Percentiles rank a stretch among this genome's conserved stretches.
These are phyloP conservation scores for Neocucurbitaria cava DNA, from an alignment of 2,329 filamentous ascomycete genomes.

Conservation along the genomic window DNA sequence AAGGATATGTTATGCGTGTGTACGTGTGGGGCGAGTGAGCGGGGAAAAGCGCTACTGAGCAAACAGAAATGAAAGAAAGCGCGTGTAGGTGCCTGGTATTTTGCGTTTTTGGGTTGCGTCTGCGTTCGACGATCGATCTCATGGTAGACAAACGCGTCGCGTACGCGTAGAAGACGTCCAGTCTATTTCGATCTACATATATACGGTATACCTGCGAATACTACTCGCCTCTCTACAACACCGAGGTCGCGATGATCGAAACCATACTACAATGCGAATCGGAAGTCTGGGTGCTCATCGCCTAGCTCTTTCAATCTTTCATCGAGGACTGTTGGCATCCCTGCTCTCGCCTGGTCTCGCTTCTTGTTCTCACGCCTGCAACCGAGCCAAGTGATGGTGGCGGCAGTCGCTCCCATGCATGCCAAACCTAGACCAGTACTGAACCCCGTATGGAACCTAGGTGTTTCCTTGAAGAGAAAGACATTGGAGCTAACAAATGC, in stretches of 20 bases:
- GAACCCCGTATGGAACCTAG: conserved; percentile 36
- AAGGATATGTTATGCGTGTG: no score
- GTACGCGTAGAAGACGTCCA: not conserved
- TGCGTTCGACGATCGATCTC: no score
- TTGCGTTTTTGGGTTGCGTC: no score
- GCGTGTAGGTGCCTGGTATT: no score
- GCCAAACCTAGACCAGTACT: conserved; percentile 37
- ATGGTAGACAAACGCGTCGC: not conserved
- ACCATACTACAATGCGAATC: conserved; percentile 41
- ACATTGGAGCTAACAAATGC: conserved; percentile 60
- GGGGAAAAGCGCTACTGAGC: no score
- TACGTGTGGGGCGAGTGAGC: no score
- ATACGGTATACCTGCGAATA: no score
- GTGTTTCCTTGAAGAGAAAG: conserved; percentile 35
- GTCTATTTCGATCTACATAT: no score
- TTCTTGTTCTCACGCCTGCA: conserved; percentile 58
- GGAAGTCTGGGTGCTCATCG: conserved; percentile 61
- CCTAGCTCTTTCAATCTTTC: conserved; percentile 51
- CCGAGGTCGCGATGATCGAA: not conserved
- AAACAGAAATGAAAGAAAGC: no score
- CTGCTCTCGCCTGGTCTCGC: conserved; percentile 52
- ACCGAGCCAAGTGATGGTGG: conserved; percentile 51
- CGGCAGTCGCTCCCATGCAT: conserved; percentile 45
- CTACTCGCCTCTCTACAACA: not conserved
- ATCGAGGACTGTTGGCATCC: conserved; percentile 38